phyloP scores from a whole-genome alignment of 2,329 filamentous ascomycete species.

The Shiraia sp. region DNA sequence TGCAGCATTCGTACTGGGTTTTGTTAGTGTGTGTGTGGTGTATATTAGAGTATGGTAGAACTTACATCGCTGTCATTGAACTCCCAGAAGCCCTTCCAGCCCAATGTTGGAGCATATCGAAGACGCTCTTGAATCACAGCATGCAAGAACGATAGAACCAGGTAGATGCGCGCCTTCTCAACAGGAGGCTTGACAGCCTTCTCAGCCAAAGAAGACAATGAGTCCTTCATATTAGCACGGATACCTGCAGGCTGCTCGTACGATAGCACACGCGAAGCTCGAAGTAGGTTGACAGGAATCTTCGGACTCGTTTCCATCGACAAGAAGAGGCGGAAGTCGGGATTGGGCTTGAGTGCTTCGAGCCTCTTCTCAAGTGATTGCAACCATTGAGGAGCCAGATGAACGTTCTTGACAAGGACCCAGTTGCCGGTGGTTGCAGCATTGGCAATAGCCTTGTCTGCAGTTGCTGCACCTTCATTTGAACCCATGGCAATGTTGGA shows the following conservation, averaged over 20 bases:
- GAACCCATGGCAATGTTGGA: conserved; percentile 99
- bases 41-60: conserved; percentile 31
- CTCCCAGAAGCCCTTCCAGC: conserved; percentile 99
- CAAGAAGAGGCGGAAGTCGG: conserved; percentile 91
- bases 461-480: conserved; percentile 87
- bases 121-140: conserved; percentile 94
- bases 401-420: conserved; percentile 99
- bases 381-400: conserved; percentile 92
- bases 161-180: conserved; percentile 85
- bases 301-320: conserved; percentile 97
- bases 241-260: conserved; percentile 98
- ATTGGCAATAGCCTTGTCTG: conserved; percentile 92
- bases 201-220: conserved; percentile 78
- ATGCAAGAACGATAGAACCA: conserved; percentile 91
- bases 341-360: conserved; percentile 90
- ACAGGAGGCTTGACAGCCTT: conserved; percentile 81
- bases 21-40: conserved; percentile 33
- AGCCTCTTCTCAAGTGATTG: conserved; percentile 97
- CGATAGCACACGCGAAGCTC: conserved; percentile 91
- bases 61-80: conserved; percentile 99
- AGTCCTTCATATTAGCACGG: conserved; percentile 98
- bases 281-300: conserved; percentile 93
- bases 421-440: conserved; percentile 90
- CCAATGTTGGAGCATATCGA: conserved; percentile 88
- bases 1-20: conserved; percentile 88